These are phyloP conservation scores for Panaeolus papilionaceus DNA, from an alignment of 768 basidiomycete genomes.

Conservation along the genomic window DNA sequence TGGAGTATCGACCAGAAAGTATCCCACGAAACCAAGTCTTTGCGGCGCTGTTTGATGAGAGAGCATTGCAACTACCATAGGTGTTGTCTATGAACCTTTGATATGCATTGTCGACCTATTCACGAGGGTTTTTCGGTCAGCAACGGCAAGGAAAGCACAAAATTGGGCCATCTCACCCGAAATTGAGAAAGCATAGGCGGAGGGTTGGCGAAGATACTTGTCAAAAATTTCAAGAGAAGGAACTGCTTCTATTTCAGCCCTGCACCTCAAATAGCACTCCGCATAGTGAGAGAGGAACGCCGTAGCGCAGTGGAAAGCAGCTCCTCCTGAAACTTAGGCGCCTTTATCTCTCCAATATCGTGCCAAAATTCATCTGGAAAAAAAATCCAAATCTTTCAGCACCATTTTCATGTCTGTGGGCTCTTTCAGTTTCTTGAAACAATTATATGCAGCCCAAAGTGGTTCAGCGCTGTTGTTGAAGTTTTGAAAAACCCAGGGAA, in stretches of 20 bases:
- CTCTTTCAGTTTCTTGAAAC: background rate
- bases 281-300: background rate
- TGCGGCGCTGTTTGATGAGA: background rate
- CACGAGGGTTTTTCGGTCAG: no score
- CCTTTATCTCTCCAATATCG: no score
- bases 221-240: background rate
- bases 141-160: no score
- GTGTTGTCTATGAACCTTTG: background rate
- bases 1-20: background rate
- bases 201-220: background rate
- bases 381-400: background rate
- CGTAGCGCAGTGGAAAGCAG: background rate
- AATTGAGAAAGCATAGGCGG: no score
- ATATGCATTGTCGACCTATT: no score
- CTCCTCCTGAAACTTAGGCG: background rate
- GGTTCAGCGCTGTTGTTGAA: background rate
- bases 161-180: no score
- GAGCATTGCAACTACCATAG: background rate
- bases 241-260: background rate
- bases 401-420: background rate
- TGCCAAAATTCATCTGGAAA: background rate
- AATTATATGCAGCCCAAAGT: background rate
- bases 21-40: background rate
- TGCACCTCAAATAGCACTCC: background rate
- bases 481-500: background rate